Evolutionary conservation across 768 basidiomycete species (phyloP), one percentile per base, ranked within the genome.

Genomic region (Wakefieldia striispora): DNA sequence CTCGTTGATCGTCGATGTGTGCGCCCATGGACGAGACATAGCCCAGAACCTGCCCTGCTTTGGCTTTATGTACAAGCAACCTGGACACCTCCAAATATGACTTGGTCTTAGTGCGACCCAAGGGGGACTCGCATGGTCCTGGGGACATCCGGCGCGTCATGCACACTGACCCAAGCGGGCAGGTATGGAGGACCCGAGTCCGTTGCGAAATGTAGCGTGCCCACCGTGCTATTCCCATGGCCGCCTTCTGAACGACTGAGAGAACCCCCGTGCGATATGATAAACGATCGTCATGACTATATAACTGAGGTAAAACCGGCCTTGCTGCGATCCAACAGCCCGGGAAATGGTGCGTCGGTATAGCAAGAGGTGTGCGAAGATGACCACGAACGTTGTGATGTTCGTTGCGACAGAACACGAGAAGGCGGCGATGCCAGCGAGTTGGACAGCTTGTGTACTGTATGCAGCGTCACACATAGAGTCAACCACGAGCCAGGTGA

Each of bases 211-310:
- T 37, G 53, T 6, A 62, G 17, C 16, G 39, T 57, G 21, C 34
- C 42, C 20, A 39, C 29, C 12, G 24, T 14, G 1, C 11, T 11
- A 1, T 26, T 44, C 8, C 45, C 56, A 20, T 31, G 17, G 2
- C 41, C 45, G 20, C 53, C 52, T 23, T 45, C 55, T 49, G 21
- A 61, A 51, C 16, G 62, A 50, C 29, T n/a, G n/a, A n/a, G n/a
- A n/a, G n/a, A n/a, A 61, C 43, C 61, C 62, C 8, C 35, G 39
- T 0, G 46, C 62, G 38, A 62, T 62, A 5, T 61, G 59, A 35
- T 61, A 49, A 2, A 62, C 50, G 34, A 61, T 62, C 38, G 59
- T 58, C 62, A 63, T 58, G 1, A 56, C 49, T 56, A 64, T 58
- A n/a, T 58, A 63, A 2, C 49, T 26, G 33, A 63, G 38, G 31